phyloP scores from a whole-genome alignment of 345 rosid species.

The Eucalyptus decipiens region DNA sequence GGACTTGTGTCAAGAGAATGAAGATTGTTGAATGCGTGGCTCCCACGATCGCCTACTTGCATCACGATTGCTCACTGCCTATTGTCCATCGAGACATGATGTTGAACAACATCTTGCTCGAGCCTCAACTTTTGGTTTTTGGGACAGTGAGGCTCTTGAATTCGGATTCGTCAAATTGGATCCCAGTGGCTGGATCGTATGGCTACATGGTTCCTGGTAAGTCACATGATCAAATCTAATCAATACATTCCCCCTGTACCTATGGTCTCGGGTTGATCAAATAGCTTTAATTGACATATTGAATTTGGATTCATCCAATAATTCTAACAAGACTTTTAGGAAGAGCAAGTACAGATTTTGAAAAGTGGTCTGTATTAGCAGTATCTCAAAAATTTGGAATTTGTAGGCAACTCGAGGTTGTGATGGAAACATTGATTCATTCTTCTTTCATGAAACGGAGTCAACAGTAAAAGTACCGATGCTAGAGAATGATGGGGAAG shows the following conservation, averaged over 20 bases:
- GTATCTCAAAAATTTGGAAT: too few species aligned
- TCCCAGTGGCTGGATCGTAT: constrained; percentile 25
- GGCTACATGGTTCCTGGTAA: too few species aligned
- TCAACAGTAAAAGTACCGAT: constrained; percentile 21
- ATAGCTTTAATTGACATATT: constrained; percentile 5
- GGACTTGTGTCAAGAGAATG: constrained; percentile 32
- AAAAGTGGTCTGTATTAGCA: too few species aligned
- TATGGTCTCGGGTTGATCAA: too few species aligned
- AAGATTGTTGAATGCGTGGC: constrained; percentile 45
- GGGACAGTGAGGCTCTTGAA: constrained; percentile 54
- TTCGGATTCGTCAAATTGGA: constrained; percentile 61
- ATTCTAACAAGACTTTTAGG: too few species aligned
- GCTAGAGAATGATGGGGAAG: constrained; percentile 20
- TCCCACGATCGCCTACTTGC: constrained; percentile 56
- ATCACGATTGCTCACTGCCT: constrained; percentile 50
- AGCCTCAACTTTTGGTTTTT: constrained; percentile 46
- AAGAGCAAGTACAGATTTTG: constrained; percentile 38
- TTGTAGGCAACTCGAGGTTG: too few species aligned
- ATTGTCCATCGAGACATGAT: constrained; percentile 53
- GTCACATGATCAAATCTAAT: too few species aligned
- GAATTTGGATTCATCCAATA: too few species aligned
- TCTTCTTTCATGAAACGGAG: too few species aligned
- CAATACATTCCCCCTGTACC: too few species aligned
- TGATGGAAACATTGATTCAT: too few species aligned
- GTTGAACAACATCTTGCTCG: constrained; percentile 40